Evolutionary conservation across 495 filamentous ascomycete species (phyloP).

Genomic region (Hypoxylon subgilvum): DNA sequence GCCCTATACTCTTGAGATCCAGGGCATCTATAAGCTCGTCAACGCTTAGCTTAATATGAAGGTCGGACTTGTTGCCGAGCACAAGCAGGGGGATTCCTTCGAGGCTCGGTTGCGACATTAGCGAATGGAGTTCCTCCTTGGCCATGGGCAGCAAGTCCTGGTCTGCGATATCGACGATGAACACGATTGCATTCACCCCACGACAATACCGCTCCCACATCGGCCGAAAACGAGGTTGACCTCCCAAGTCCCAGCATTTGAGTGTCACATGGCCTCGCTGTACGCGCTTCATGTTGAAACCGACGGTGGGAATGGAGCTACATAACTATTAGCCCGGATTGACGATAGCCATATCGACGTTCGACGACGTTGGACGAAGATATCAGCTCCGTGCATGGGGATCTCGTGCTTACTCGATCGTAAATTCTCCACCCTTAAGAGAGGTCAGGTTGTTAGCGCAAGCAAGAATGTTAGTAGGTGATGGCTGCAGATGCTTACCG

Average conservation of each 20-base stretch:
- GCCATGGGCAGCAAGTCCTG: constrained; percentile 79
- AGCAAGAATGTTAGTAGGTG: constrained; percentile 7
- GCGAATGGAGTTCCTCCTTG: constrained; percentile 85
- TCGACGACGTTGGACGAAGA: constrained; percentile 7
- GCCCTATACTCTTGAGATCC: constrained; percentile 85
- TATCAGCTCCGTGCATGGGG: constrained; percentile 13
- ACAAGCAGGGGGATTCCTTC: constrained; percentile 94
- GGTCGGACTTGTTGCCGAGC: constrained; percentile 95
- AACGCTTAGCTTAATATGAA: constrained; percentile 83
- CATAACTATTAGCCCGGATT: constrained; percentile 51
- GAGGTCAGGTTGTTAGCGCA: constrained; percentile 31
- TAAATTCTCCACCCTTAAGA: constrained; percentile 92
- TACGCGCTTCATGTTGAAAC: constrained; percentile 98
- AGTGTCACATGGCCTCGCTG: constrained; percentile 98
- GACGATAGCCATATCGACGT: constrained; percentile 29
- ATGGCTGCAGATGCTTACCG: constrained; percentile 65
- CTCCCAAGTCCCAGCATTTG: constrained; percentile 98
- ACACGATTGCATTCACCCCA: constrained; percentile 96
- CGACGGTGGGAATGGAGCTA: constrained; percentile 97
- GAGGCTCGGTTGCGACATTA: constrained; percentile 84
- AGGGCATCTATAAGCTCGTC: constrained; percentile 94
- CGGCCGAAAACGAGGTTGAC: constrained; percentile 93
- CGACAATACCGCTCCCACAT: constrained; percentile 99
- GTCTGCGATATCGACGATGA: constrained; percentile 94
- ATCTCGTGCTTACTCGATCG: constrained; percentile 83